Evolutionary conservation across 257 asterid genomes (phyloP).

Genomic region (Solanum corneliomulleri): DNA sequence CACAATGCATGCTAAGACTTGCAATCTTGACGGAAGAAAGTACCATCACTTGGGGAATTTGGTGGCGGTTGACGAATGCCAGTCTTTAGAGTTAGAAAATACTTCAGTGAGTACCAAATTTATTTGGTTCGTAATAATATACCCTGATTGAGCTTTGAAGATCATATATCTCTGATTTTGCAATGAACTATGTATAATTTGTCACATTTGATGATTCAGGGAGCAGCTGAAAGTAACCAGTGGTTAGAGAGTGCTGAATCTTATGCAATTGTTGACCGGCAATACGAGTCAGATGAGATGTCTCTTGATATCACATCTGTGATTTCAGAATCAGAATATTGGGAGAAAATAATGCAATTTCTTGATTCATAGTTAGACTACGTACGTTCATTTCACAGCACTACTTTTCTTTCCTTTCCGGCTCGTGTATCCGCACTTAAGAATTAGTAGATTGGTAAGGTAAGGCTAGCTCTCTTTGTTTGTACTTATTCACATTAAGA

Average conservation of each 20-base stretch:
- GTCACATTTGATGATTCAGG: neutral
- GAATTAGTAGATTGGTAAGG: too few species aligned
- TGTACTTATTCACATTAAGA: too few species aligned
- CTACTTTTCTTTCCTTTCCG: too few species aligned
- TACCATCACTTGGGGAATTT: neutral
- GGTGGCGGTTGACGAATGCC: neutral
- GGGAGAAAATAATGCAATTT: neutral
- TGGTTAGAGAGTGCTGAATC: neutral
- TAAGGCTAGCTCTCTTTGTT: too few species aligned
- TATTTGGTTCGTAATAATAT: neutral
- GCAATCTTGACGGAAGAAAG: conserved; percentile 10
- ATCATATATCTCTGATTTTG: neutral
- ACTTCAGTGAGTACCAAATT: neutral
- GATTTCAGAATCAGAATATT: neutral
- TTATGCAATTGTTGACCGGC: neutral
- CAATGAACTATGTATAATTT: neutral
- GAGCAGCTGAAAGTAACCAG: neutral
- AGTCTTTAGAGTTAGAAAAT: neutral
- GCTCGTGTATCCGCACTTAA: too few species aligned
- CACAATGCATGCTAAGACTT: conserved; percentile 27
- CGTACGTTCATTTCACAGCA: too few species aligned
- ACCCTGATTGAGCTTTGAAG: neutral
- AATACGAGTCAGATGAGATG: neutral
- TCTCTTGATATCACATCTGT: neutral
- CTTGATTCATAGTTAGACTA: neutral